phyloP scores from a whole-genome alignment of 106 monocot genomes.

The Acanthochlamys bracteata region DNA sequence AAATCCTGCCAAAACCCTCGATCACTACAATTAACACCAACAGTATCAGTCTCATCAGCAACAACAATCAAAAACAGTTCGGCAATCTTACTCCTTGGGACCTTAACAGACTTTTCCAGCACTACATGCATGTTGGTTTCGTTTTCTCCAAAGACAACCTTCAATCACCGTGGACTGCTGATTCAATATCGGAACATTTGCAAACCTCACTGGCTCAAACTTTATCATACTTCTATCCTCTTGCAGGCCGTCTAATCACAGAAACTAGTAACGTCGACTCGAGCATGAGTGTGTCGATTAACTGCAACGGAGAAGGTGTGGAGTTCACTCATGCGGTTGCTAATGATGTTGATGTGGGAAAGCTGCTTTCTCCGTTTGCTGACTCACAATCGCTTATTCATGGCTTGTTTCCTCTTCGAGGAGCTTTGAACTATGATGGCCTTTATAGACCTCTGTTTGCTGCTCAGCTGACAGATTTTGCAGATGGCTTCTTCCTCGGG shows the following conservation, averaged over 20 bases:
- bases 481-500: slow-evolving; percentile 25
- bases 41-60: background rate
- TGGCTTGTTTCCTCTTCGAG: slow-evolving; percentile 12
- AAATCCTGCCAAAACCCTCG: background rate
- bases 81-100: slow-evolving; percentile 21
- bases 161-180: background rate
- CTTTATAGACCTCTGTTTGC: slow-evolving; percentile 7
- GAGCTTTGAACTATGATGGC: slow-evolving; percentile 20
- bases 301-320: slow-evolving; percentile 17
- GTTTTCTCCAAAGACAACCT: slow-evolving; percentile 11
- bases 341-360: slow-evolving; percentile 3
- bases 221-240: slow-evolving; percentile 20
- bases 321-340: slow-evolving; percentile 16
- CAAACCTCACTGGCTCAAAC: slow-evolving; percentile 9
- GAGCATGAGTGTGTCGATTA: slow-evolving; percentile 1
- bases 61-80: background rate
- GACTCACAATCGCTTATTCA: slow-evolving; percentile 9
- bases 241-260: slow-evolving; percentile 22
- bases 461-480: slow-evolving; percentile 24
- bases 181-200: slow-evolving; percentile 8
- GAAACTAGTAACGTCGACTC: background rate
- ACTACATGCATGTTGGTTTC: slow-evolving; percentile 27
- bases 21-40: background rate
- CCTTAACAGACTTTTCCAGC: background rate
- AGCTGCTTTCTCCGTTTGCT: background rate